A percentile compares a stretch with the other conserved stretches of the same genome.
Evolutionary conservation across 2,329 filamentous ascomycete species (phyloP).

Genomic region (Fonsecaea monophora): DNA sequence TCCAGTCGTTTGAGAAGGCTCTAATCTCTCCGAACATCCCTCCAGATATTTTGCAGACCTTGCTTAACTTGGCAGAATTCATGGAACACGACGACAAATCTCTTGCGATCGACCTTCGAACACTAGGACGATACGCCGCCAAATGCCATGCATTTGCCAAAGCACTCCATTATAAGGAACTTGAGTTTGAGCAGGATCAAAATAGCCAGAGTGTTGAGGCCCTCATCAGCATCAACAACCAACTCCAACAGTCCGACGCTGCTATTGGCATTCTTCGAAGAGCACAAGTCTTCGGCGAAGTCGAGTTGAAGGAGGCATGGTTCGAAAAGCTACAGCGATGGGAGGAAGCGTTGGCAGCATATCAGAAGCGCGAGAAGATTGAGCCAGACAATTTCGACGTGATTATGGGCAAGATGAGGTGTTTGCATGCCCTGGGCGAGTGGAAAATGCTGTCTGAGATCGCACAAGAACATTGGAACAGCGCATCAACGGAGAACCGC

Average conservation of each 20-base stretch:
- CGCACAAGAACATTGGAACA: constrained; percentile 91
- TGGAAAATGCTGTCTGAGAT: constrained; percentile 92
- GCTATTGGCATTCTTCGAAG: constrained; percentile 97
- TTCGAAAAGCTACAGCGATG: constrained; percentile 98
- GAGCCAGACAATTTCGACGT: constrained; percentile 85
- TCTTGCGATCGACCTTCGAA: constrained; percentile 93
- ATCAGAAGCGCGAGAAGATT: constrained; percentile 82
- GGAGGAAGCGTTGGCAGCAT: constrained; percentile 94
- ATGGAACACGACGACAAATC: constrained; percentile 99
- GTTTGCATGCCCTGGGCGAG: constrained; percentile 93
- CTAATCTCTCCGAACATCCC: constrained; percentile 95
- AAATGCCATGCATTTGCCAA: constrained; percentile 99
- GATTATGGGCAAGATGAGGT: constrained; percentile 99
- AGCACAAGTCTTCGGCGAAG: constrained; percentile 93
- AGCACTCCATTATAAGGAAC: constrained; percentile 96
- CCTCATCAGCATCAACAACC: constrained; percentile 98
- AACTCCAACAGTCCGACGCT: constrained; percentile 96
- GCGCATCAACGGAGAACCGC: constrained; percentile 84
- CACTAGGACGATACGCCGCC: constrained; percentile 90
- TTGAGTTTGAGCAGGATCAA: constrained; percentile 97
- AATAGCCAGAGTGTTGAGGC: constrained; percentile 95
- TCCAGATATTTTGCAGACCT: constrained; percentile 89
- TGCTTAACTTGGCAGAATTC: constrained; percentile 96
- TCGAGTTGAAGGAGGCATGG: constrained; percentile 97
- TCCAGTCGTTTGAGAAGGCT: constrained; percentile 92